A percentile compares a stretch with the other conserved stretches of the same genome.
These are phyloP conservation scores for Trichoderma brevicompactum DNA, from an alignment of 2,329 filamentous ascomycete species.

Conservation along the genomic window DNA sequence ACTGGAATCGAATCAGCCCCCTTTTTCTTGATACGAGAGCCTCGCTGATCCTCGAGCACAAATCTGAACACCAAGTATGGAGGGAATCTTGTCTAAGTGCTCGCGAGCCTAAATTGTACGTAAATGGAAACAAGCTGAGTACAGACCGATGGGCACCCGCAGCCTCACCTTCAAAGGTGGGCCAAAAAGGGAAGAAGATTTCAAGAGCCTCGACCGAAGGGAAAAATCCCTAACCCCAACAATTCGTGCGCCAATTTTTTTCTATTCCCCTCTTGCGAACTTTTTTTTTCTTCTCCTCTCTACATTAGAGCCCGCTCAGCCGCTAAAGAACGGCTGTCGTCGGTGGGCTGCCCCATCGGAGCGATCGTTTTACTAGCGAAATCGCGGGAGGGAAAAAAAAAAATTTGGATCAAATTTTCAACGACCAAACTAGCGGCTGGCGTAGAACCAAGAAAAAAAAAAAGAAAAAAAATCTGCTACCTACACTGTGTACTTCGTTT, in stretches of 20 bases:
- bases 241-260: conserved; percentile 11
- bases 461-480: neutral
- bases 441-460: neutral
- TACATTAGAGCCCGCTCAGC: conserved; percentile 1
- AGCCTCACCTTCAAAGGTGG: conserved; percentile 19
- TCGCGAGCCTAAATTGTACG: neutral
- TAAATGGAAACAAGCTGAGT: conserved; percentile 15
- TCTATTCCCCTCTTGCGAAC: neutral
- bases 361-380: conserved; percentile 20
- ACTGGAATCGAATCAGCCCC: neutral
- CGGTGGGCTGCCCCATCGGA: conserved; percentile 9
- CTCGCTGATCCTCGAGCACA: neutral
- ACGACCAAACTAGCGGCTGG: conserved; percentile 20
- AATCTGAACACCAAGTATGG: conserved; percentile 4
- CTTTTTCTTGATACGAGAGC: conserved; percentile 8
- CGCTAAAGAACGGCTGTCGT: conserved; percentile 6
- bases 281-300: conserved; percentile 1
- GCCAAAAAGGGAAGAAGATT: neutral
- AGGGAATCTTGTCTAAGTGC: neutral
- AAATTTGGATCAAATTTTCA: conserved; percentile 14
- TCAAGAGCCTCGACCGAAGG: neutral
- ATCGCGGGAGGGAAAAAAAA: conserved; percentile 5
- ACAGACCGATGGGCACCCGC: neutral
- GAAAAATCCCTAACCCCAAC: conserved; percentile 4
- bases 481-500: conserved; percentile 19